Evolutionary conservation across 148 eudicot species (phyloP), one percentile per base, ranked within the genome.

Genomic region (Heliamphora exappendiculata): DNA sequence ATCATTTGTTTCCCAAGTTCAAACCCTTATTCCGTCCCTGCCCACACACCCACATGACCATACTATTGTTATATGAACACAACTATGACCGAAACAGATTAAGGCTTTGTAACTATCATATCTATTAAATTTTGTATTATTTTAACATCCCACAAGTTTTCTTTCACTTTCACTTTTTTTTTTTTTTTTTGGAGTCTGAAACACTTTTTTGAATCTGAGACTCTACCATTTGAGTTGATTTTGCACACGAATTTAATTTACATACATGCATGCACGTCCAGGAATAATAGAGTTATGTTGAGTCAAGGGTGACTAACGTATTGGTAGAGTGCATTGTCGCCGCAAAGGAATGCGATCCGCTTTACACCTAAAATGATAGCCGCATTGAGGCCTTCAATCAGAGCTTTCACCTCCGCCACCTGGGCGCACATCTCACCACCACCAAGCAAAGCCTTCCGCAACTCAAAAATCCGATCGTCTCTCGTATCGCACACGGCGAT

Each of bases 301-400:
- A 59, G 31, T 10, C 10, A 13, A 14, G 14, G 12, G 69, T 1
- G 31, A 87, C 91, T 87, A 62, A 88, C 94, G 72, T 42, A 83
- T 75, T 77, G 87, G 64, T 76, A 76, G 67, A 87, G 13, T 59
- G 77, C n/a, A 49, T 34, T 3, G 81, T 75, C 58, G 79, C 84
- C 89, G 37, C 80, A 81, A 69, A 76, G 81, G 66, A 88, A 47
- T 4, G 53, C 50, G 50, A 88, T 65, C 60, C 82, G 78, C 75
- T 87, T 86, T 39, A 91, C 39, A n/a, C 85, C 95, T 78, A 91
- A 68, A 36, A 59, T 64, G 19, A 75, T 36, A 17, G 88, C 92
- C 49, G 77, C 78, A 66, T 80, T 75, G 14, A 91, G 88, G 51
- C 88, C 92, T 83, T 91, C 86, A 70, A 88, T 83, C 81, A 88